phyloP scores from a whole-genome alignment of 1,284 basidiomycete species.

The Athelia psychrophila region DNA sequence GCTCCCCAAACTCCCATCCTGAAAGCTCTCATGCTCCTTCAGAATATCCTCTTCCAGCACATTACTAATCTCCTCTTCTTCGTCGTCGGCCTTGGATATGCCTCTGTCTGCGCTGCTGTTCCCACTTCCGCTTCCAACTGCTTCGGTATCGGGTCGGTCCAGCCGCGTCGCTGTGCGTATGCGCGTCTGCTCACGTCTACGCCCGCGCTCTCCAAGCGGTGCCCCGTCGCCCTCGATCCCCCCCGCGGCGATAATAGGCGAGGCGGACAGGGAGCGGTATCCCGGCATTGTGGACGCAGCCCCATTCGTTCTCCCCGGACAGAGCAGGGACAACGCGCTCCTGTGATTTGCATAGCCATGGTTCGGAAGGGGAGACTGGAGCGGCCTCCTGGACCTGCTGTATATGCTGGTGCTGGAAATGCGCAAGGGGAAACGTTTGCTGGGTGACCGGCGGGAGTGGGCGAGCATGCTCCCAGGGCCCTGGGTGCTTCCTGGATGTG shows the following conservation, averaged over 20 bases:
- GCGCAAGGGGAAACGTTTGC: not conserved
- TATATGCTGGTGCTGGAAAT: constrained; percentile 11
- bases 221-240: constrained; percentile 14
- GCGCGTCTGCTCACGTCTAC: constrained; percentile 3
- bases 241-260: constrained; percentile 8
- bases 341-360: constrained; percentile 7
- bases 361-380: too few relatives aligned
- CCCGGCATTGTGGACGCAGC: not conserved
- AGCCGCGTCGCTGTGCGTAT: too few relatives aligned
- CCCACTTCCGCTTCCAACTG: constrained; percentile 6
- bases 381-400: too few relatives aligned
- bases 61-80: too few relatives aligned
- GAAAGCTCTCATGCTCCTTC: too few relatives aligned
- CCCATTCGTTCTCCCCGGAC: too few relatives aligned
- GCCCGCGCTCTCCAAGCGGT: constrained; percentile 27
- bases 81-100: too few relatives aligned
- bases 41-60: too few relatives aligned
- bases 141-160: constrained; percentile 8
- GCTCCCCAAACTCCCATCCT: too few relatives aligned
- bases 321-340: constrained; percentile 29
- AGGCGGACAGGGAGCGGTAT: not conserved
- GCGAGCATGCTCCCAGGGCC: constrained; percentile 20
- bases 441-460: constrained; percentile 10
- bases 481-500: not conserved
- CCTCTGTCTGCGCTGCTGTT: constrained; percentile 19